Evolutionary conservation across 225 moss, liverwort and hornwort species (phyloP).

Genomic region (Takakia lepidozioides): DNA sequence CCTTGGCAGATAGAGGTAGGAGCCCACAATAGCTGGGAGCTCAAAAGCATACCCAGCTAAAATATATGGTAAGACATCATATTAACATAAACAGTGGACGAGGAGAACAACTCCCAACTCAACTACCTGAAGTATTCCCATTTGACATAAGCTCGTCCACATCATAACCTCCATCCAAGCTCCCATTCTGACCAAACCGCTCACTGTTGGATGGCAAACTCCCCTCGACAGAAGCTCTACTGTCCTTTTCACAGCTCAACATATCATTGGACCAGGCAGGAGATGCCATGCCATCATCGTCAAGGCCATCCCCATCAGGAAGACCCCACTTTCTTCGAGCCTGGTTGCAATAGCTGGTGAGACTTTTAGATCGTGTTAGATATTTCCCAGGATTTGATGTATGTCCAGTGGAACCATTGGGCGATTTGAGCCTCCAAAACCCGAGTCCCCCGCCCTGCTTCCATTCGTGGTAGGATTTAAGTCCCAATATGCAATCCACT

Average conservation of each 20-base stretch:
- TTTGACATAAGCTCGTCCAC: constrained; percentile 12
- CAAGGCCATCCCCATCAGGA: constrained; percentile 30
- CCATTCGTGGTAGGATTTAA: constrained; percentile 59
- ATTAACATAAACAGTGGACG: not conserved
- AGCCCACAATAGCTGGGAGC: too few species aligned
- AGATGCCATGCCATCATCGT: constrained; percentile 22
- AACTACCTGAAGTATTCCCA: constrained; percentile 28
- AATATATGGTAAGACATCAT: too few species aligned
- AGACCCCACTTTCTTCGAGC: constrained; percentile 31
- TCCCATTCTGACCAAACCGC: constrained; percentile 9
- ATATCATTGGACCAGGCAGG: constrained; percentile 15
- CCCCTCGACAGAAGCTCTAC: constrained; percentile 15
- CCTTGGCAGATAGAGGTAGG: too few species aligned
- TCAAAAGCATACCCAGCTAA: not conserved
- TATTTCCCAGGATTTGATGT: constrained; percentile 21
- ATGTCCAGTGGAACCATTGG: constrained; percentile 28
- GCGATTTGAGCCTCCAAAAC: constrained; percentile 48
- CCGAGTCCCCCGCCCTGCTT: constrained; percentile 43
- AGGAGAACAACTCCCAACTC: not conserved
- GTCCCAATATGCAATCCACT: constrained; percentile 47
- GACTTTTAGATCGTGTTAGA: constrained; percentile 18
- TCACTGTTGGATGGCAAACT: constrained; percentile 12
- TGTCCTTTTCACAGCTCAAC: constrained; percentile 26
- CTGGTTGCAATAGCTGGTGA: constrained; percentile 7
- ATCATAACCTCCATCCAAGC: constrained; percentile 15